phyloP scores from a whole-genome alignment of 495 filamentous ascomycete genomes.

The Hypoxylon fragiforme region DNA sequence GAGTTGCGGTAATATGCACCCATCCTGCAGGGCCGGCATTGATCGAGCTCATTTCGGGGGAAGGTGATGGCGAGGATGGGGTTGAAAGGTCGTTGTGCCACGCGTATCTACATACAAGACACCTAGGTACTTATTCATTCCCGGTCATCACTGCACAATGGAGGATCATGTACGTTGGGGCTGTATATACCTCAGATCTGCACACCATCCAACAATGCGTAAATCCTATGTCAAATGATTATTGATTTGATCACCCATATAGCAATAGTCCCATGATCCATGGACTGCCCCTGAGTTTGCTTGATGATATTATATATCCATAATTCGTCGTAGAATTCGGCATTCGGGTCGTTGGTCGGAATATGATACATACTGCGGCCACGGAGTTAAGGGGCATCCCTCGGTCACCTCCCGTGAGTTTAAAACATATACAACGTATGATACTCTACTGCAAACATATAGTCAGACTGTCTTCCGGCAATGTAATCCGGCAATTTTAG shows the following conservation, averaged over 20 bases:
- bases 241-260: neutral
- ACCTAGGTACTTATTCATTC: too few relatives aligned
- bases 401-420: too few relatives aligned
- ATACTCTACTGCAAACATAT: too few relatives aligned
- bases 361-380: neutral
- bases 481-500: neutral
- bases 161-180: neutral
- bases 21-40: neutral
- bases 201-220: constrained; percentile 16
- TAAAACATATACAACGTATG: neutral
- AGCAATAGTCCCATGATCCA: constrained; percentile 1
- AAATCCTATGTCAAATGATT: constrained; percentile 1
- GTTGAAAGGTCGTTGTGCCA: too few relatives aligned
- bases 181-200: constrained; percentile 5
- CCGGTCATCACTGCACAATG: neutral
- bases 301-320: neutral
- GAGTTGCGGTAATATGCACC: constrained; percentile 7
- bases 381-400: too few relatives aligned
- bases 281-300: constrained; percentile 6
- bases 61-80: too few relatives aligned
- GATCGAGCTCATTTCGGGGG: constrained; percentile 2
- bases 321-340: neutral
- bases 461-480: neutral
- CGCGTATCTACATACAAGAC: too few relatives aligned
- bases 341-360: neutral